phyloP scores from a whole-genome alignment of 768 basidiomycete species.

The Tulasnella sp. region DNA sequence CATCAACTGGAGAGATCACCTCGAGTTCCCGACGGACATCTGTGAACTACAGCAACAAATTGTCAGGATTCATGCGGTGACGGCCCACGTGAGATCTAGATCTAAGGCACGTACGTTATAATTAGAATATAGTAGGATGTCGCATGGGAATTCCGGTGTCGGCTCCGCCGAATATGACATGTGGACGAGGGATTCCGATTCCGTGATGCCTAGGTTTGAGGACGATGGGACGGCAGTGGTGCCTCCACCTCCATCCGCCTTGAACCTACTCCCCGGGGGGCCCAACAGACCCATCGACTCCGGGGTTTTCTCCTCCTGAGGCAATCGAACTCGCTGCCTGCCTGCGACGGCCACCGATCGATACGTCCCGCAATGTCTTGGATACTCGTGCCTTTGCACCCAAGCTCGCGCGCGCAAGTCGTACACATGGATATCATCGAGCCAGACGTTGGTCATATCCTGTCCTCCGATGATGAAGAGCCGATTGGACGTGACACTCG shows the following conservation, averaged over 20 bases:
- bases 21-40: constrained; percentile 94
- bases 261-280: constrained; percentile 50
- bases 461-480: constrained; percentile 93
- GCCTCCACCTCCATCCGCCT: constrained; percentile 30
- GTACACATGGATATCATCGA: constrained; percentile 86
- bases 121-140: constrained; percentile 89
- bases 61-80: not conserved
- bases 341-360: constrained; percentile 84
- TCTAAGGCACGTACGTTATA: constrained; percentile 60
- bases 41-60: constrained; percentile 49
- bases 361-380: constrained; percentile 93
- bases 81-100: not conserved
- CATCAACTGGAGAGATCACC: constrained; percentile 62
- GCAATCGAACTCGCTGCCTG: constrained; percentile 50
- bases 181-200: constrained; percentile 37
- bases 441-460: constrained; percentile 85
- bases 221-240: constrained; percentile 21
- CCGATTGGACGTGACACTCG: constrained; percentile 70
- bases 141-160: constrained; percentile 65
- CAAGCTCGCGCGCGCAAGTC: constrained; percentile 65
- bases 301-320: constrained; percentile 46
- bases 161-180: constrained; percentile 68
- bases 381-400: constrained; percentile 71
- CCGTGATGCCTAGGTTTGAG: constrained; percentile 5
- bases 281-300: constrained; percentile 31